A percentile compares a stretch with the other conserved stretches of the same genome.
These are phyloP conservation scores for Ramaria sp. DNA, from an alignment of 768 basidiomycete genomes.

Conservation along the genomic window DNA sequence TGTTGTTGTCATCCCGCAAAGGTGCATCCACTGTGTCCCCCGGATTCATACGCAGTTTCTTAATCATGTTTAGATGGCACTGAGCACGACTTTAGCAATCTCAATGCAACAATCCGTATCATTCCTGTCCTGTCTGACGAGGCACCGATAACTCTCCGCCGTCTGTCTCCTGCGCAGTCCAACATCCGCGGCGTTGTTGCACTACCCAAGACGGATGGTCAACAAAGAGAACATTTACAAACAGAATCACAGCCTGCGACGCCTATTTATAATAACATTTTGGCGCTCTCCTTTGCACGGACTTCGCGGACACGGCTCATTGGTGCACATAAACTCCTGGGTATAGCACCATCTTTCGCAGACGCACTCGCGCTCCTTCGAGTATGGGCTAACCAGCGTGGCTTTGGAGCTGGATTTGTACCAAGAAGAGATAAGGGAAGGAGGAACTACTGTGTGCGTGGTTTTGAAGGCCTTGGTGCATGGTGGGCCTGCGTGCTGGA, in stretches of 20 bases:
- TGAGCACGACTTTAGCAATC: slow-evolving; percentile 48
- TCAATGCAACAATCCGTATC: slow-evolving; percentile 62
- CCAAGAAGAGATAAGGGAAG: slow-evolving; percentile 25
- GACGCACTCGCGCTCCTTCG: slow-evolving; percentile 73
- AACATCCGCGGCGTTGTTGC: slow-evolving; percentile 41
- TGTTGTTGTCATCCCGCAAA: slow-evolving; percentile 47
- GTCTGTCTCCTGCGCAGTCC: slow-evolving; percentile 63
- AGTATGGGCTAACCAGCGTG: slow-evolving; percentile 85
- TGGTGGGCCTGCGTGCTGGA: slow-evolving; percentile 62
- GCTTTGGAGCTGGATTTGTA: slow-evolving; percentile 31
- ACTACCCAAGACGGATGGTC: background rate
- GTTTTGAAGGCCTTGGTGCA: slow-evolving; percentile 55
- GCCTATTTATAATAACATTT: slow-evolving; percentile 68
- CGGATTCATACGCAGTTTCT: background rate
- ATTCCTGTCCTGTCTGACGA: slow-evolving; percentile 51
- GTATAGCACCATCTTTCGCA: slow-evolving; percentile 44
- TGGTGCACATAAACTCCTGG: slow-evolving; percentile 37
- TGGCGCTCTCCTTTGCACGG: slow-evolving; percentile 37
- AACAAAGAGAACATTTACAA: background rate
- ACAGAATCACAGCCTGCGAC: slow-evolving; percentile 31
- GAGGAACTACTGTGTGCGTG: slow-evolving; percentile 41
- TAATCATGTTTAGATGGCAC: slow-evolving; percentile 31
- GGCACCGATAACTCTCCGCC: slow-evolving; percentile 54
- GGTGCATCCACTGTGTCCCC: slow-evolving; percentile 25
- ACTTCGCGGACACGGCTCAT: slow-evolving; percentile 46